These are phyloP conservation scores for Candida sp. DNA, from an alignment of 1,139 yeast genomes.

Conservation along the genomic window DNA sequence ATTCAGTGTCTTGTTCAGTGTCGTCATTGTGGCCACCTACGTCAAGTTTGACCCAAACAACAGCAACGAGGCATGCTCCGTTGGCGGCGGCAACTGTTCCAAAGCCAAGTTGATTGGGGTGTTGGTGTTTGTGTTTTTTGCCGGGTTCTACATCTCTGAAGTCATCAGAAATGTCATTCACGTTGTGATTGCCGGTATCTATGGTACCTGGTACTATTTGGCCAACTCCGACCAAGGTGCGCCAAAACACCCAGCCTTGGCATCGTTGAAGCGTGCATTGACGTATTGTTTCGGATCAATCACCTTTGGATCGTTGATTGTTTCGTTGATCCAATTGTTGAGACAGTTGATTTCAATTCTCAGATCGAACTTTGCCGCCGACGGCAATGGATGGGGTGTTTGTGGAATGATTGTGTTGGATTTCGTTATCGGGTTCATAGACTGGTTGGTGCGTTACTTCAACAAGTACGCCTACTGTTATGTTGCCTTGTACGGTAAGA, in stretches of 20 bases:
- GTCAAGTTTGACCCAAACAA: conserved; percentile 63
- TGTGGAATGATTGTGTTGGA: conserved; percentile 61
- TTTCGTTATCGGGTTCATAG: conserved; percentile 64
- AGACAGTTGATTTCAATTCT: conserved; percentile 53
- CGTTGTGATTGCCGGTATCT: conserved; percentile 83
- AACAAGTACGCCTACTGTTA: conserved; percentile 92
- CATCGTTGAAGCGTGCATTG: conserved; percentile 82
- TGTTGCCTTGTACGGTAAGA: conserved; percentile 85
- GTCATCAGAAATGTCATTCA: conserved; percentile 87
- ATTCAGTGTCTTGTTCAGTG: conserved; percentile 67
- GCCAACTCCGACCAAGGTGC: conserved; percentile 79
- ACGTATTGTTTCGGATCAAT: conserved; percentile 92
- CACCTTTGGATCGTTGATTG: conserved; percentile 86
- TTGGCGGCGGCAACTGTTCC: conserved; percentile 70
- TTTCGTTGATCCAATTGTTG: conserved; percentile 71
- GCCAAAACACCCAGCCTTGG: conserved; percentile 81
- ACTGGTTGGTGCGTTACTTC: conserved; percentile 85
- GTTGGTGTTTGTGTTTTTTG: conserved; percentile 74
- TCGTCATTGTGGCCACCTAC: conserved; percentile 74
- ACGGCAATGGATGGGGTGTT: conserved; percentile 59
- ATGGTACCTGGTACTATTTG: conserved; percentile 91
- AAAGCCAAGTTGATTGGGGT: conserved; percentile 69
- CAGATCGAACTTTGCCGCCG: conserved; percentile 56
- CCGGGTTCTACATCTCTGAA: conserved; percentile 87
- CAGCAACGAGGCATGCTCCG: conserved; percentile 39